Percentiles rank a stretch among this genome's conserved stretches.
These are phyloP conservation scores for Dactylella cylindrospora DNA, from an alignment of 2,329 filamentous ascomycete genomes.

Conservation along the genomic window DNA sequence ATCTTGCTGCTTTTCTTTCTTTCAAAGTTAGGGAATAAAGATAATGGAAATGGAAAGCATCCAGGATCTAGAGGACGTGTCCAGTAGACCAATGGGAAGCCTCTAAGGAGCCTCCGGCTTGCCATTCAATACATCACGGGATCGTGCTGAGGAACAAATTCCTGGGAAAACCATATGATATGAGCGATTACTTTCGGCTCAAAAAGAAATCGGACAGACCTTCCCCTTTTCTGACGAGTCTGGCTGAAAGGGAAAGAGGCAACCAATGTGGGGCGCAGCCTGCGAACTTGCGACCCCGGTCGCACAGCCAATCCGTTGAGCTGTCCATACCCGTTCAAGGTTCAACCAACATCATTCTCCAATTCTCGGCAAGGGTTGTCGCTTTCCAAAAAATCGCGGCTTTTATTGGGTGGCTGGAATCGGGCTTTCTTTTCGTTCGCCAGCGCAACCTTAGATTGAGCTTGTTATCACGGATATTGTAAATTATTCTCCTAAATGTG, in stretches of 20 bases:
- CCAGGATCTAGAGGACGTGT: background rate
- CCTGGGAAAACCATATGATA: too few species aligned
- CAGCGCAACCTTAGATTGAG: constrained; percentile 44
- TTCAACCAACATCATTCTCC: constrained; percentile 33
- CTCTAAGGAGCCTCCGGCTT: constrained; percentile 9
- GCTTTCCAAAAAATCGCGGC: constrained; percentile 42
- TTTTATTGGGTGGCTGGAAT: constrained; percentile 37
- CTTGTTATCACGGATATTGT: constrained; percentile 26
- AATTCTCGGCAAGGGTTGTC: constrained; percentile 34
- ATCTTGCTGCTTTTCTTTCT: too few species aligned
- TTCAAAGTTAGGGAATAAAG: background rate
- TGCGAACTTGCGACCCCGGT: constrained; percentile 20
- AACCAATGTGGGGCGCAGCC: constrained; percentile 42
- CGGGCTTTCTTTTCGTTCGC: constrained; percentile 20
- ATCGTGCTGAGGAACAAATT: constrained; percentile 41
- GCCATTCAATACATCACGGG: constrained; percentile 40
- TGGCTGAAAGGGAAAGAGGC: constrained; percentile 44
- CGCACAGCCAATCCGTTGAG: constrained; percentile 42
- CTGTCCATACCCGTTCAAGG: too few species aligned
- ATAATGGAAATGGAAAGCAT: constrained; percentile 21
- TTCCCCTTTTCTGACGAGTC: constrained; percentile 37
- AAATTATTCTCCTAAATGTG: constrained; percentile 44
- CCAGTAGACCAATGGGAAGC: constrained; percentile 22
- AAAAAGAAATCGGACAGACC: constrained; percentile 25
- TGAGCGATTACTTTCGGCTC: constrained; percentile 40